These are phyloP conservation scores for Pyropia yezoensis DNA, from an alignment of 23 red algal genomes.

Conservation along the genomic window DNA sequence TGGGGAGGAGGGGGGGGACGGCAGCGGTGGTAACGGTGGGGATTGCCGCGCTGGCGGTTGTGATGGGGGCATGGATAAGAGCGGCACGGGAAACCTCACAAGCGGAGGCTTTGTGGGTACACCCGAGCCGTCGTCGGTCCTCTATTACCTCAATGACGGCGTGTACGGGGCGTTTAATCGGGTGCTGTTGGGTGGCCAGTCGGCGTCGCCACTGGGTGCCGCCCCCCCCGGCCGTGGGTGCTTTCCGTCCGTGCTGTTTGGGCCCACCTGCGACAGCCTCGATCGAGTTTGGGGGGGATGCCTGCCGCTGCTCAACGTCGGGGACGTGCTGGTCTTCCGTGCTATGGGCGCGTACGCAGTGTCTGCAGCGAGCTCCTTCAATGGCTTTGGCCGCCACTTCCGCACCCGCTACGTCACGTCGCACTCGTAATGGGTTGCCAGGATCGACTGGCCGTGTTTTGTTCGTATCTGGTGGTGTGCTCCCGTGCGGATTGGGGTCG, in stretches of 20 bases:
- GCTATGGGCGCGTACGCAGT: conserved; percentile 32
- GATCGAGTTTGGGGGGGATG: conserved; percentile 42
- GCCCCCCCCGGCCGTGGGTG: background rate
- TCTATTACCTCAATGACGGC: conserved; percentile 72
- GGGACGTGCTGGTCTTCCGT: conserved; percentile 26
- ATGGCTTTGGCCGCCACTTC: conserved; percentile 40
- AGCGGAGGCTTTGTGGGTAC: too few species aligned
- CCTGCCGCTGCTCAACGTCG: conserved; percentile 36
- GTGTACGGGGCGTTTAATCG: conserved; percentile 56
- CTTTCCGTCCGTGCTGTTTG: conserved; percentile 30
- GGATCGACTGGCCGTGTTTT: too few species aligned
- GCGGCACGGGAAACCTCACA: background rate
- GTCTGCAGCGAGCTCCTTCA: conserved; percentile 38
- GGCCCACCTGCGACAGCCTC: conserved; percentile 73
- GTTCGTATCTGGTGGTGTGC: too few species aligned
- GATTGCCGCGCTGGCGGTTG: conserved; percentile 7
- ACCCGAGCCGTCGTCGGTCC: background rate
- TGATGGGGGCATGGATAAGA: background rate
- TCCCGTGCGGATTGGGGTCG: too few species aligned
- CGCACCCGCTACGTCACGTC: conserved; percentile 10
- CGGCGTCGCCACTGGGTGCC: background rate
- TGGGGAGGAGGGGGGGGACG: conserved; percentile 1
- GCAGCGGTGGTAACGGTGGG: conserved; percentile 13
- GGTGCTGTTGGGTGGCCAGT: conserved; percentile 31
- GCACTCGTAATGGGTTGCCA: too few species aligned